These are phyloP conservation scores for Manihot esculenta DNA, from an alignment of 441 rosid species.

Conservation along the genomic window DNA sequence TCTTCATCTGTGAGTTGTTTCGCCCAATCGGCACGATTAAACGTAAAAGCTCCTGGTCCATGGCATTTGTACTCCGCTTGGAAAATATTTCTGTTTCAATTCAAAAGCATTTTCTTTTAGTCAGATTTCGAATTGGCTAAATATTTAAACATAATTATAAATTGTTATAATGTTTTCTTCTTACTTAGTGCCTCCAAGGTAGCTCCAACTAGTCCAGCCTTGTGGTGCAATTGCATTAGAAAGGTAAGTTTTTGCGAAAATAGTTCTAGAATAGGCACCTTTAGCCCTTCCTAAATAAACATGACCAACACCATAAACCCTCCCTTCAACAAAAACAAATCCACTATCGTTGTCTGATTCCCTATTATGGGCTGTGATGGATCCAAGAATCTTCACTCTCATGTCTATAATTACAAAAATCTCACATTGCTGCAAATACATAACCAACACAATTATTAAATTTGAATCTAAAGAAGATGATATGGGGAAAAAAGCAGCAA, in stretches of 20 bases:
- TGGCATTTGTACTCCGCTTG: constrained; percentile 66
- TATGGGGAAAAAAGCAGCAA: not conserved
- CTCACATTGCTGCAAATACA: constrained; percentile 57
- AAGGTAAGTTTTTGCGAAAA: constrained; percentile 66
- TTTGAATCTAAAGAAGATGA: too few relatives aligned
- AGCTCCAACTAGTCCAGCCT: constrained; percentile 95
- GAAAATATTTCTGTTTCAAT: constrained; percentile 47
- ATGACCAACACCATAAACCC: constrained; percentile 65
- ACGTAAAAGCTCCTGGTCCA: constrained; percentile 70
- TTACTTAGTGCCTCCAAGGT: constrained; percentile 55
- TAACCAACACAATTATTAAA: not conserved
- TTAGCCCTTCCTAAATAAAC: constrained; percentile 77
- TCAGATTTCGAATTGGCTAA: too few relatives aligned
- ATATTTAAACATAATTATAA: too few relatives aligned
- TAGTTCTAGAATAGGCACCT: constrained; percentile 66
- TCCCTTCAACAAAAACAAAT: constrained; percentile 65
- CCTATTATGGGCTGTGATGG: constrained; percentile 79
- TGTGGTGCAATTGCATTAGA: constrained; percentile 64
- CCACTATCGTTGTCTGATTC: constrained; percentile 57
- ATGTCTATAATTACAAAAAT: constrained; percentile 73
- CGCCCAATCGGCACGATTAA: constrained; percentile 48
- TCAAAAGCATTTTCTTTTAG: not conserved
- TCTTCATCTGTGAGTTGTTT: constrained; percentile 63
- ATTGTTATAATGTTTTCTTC: constrained; percentile 14
- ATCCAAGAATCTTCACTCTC: constrained; percentile 71